Base-by-base conservation (phyloP, 2,329 filamentous ascomycete genomes). In the Didymella glomerata region DNA sequence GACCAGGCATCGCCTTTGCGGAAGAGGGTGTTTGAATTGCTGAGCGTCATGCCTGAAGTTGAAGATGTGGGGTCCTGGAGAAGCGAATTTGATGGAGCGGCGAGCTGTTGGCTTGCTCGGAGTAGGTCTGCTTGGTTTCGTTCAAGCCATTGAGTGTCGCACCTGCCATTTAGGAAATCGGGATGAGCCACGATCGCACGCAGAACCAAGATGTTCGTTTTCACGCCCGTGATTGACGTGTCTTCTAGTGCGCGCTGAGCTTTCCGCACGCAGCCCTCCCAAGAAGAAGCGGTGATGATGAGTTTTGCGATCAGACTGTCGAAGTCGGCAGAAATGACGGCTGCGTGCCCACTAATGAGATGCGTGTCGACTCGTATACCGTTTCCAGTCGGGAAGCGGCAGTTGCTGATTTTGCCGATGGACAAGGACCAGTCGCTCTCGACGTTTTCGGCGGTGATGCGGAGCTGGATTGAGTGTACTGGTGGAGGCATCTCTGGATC, bases 241-340 rank as follows among this genome's bases (percentile, higher is more conserved):
- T 88, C 86, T 16, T 81, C 76, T 0, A 89, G 73, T 0, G 85
- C 85, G 32, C 85, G 76, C 49, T 77, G 77, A 0, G 85, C 83
- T 69, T 88, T 89, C 2, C 70, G 68, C 1, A 88, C 79, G 0
- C 77, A 79, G 13, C 79, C 79, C n/a, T 77, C 66, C 84, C 85
- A 88, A 8, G 76, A 81, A 0, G 78, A 70, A 0, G 83, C 84
- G 1, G 83, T 86, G 48, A 88, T 74, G 34, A 88, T 84, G 56
- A 88, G 77, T 61, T 88, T 88, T 5, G 84, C 85, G 4, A 88
- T 70, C 1, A 88, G 77, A 52, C 83, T 85, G 70, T 88, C 85
- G 63, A 86, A 88, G 34, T 86, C 82, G 1, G 84, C 77, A 0
- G 82, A 81, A 0, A 88, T 77, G 4, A 85, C 70, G 0, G 80